These are phyloP conservation scores for Phylloporus sp. DNA, from an alignment of 768 basidiomycete species.

Conservation along the genomic window DNA sequence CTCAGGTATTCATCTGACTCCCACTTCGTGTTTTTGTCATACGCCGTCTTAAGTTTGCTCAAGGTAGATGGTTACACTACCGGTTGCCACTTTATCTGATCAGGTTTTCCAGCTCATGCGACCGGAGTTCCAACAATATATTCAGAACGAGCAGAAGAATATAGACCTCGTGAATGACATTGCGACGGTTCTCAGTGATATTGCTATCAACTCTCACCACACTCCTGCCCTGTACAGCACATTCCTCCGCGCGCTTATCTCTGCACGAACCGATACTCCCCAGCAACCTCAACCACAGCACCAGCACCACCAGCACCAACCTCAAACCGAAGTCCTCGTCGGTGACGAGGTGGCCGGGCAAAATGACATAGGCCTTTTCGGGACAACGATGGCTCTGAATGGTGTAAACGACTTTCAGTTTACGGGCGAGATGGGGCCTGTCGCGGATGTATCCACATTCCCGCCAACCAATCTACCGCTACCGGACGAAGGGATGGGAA, in stretches of 20 bases:
- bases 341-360: constrained; percentile 18
- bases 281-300: constrained; percentile 20
- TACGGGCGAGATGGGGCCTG: constrained; percentile 81
- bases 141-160: constrained; percentile 70
- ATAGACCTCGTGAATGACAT: constrained; percentile 73
- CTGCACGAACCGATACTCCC: constrained; percentile 41
- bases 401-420: constrained; percentile 57
- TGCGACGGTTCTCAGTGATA: constrained; percentile 71
- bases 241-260: constrained; percentile 75
- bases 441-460: constrained; percentile 77
- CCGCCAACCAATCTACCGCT: constrained; percentile 77
- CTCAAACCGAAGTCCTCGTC: constrained; percentile 15
- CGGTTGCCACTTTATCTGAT: constrained; percentile 8
- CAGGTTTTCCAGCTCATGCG: constrained; percentile 61
- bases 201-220: constrained; percentile 76
- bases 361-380: constrained; percentile 30
- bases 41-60: constrained; percentile 86
- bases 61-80: constrained; percentile 54
- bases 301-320: constrained; percentile 17
- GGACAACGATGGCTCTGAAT: constrained; percentile 16
- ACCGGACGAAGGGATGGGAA: constrained; percentile 38
- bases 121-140: constrained; percentile 75
- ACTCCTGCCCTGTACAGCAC: constrained; percentile 87
- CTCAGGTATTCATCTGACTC: constrained; percentile 87
- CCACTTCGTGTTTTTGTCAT: constrained; percentile 87